phyloP scores from a whole-genome alignment of 805 yeast genomes.

The Phaffomyces opuntiae region DNA sequence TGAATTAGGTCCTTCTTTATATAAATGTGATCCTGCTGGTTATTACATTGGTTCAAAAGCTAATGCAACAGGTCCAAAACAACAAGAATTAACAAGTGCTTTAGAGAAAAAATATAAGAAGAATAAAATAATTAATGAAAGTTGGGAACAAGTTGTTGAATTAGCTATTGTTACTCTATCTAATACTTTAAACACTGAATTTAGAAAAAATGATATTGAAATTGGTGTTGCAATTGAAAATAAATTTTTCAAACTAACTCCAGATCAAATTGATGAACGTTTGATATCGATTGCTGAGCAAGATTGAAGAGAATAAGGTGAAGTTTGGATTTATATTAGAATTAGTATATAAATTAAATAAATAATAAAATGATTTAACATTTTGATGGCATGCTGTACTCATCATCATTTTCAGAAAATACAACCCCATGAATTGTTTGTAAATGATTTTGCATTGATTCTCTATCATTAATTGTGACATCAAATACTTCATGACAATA shows the following conservation, averaged over 20 bases:
- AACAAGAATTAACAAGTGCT: constrained; percentile 87
- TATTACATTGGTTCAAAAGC: constrained; percentile 89
- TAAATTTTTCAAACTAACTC: constrained; percentile 64
- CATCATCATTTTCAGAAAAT: too few relatives aligned
- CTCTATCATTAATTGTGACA: too few relatives aligned
- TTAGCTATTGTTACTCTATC: constrained; percentile 82
- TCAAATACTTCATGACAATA: too few relatives aligned
- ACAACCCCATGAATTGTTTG: too few relatives aligned
- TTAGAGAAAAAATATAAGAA: constrained; percentile 87
- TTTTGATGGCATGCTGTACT: too few relatives aligned
- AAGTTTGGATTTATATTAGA: background rate
- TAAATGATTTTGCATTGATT: too few relatives aligned
- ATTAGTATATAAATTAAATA: background rate
- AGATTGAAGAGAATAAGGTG: constrained; percentile 42
- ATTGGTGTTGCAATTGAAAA: constrained; percentile 76
- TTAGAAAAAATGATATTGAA: constrained; percentile 89
- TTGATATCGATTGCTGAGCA: constrained; percentile 93
- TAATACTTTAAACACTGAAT: constrained; percentile 84
- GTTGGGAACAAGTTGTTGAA: constrained; percentile 86
- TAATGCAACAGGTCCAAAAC: constrained; percentile 93
- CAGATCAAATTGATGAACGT: constrained; percentile 92
- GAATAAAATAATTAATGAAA: constrained; percentile 62
- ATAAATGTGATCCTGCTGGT: constrained; percentile 97
- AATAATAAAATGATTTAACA: background rate
- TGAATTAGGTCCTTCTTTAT: constrained; percentile 81